A percentile compares a stretch with the other conserved stretches of the same genome.
Evolutionary conservation across 495 filamentous ascomycete species (phyloP).

Genomic region (Symbiotaphrina buchneri): DNA sequence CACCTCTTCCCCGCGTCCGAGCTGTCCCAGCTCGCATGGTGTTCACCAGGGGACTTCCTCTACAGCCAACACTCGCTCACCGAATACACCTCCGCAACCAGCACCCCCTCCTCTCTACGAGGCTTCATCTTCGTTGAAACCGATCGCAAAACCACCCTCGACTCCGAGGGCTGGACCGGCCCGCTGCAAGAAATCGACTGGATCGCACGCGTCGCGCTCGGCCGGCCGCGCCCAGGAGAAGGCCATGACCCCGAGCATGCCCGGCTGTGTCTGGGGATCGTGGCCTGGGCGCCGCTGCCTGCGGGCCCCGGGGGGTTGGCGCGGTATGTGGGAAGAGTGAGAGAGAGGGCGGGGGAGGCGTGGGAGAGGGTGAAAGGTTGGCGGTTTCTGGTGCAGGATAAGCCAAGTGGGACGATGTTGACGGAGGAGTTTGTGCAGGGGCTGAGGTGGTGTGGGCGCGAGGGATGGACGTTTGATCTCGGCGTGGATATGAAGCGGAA

Average conservation of each 20-base stretch:
- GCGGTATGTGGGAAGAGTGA: slow-evolving; percentile 25
- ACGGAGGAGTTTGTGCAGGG: slow-evolving; percentile 36
- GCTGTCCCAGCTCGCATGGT: slow-evolving; percentile 40
- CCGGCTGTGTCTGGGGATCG: slow-evolving; percentile 34
- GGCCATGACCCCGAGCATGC: slow-evolving; percentile 28
- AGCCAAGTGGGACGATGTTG: slow-evolving; percentile 37
- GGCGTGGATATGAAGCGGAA: slow-evolving; percentile 56
- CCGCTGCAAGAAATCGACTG: slow-evolving; percentile 52
- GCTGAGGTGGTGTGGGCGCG: slow-evolving; percentile 40
- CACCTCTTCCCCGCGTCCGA: slow-evolving; percentile 58
- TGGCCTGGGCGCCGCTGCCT: slow-evolving; percentile 66
- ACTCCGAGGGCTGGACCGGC: slow-evolving; percentile 22
- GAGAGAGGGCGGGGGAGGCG: slow-evolving; percentile 11
- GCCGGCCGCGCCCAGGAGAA: slow-evolving; percentile 30
- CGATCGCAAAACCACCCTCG: slow-evolving; percentile 41
- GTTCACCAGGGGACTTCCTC: slow-evolving; percentile 27
- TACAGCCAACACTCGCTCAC: slow-evolving; percentile 34
- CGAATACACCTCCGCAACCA: slow-evolving; percentile 26
- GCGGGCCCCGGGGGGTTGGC: slow-evolving; percentile 25
- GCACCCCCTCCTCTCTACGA: slow-evolving; percentile 13
- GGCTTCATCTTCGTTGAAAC: slow-evolving; percentile 70
- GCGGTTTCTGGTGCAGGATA: slow-evolving; percentile 62
- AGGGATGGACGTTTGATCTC: slow-evolving; percentile 51
- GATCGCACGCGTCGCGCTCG: slow-evolving; percentile 37
- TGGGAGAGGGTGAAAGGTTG: slow-evolving; percentile 38